Evolutionary conservation across 1,284 basidiomycete species (phyloP).

Genomic region (Rhodofomes roseus): DNA sequence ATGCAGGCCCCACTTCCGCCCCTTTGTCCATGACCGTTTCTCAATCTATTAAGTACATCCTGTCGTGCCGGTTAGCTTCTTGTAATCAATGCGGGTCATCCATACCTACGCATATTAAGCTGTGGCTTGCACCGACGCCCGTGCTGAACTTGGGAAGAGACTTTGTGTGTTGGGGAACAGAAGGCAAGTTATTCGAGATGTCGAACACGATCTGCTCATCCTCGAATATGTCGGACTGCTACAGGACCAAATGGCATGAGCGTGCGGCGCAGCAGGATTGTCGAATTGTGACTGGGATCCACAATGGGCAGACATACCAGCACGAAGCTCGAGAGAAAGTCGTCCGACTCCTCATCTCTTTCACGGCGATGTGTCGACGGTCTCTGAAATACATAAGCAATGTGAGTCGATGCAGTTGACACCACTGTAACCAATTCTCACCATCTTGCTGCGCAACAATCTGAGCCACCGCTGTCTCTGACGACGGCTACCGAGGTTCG

Average conservation of each 20-base stretch:
- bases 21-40: neutral
- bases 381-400: neutral
- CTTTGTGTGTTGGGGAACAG: neutral
- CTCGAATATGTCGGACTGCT: slow-evolving; percentile 24
- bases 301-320: neutral
- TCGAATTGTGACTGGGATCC: neutral
- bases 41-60: slow-evolving; percentile 12
- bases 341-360: slow-evolving; percentile 2
- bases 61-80: slow-evolving; percentile 3
- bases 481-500: neutral
- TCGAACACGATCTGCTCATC: slow-evolving; percentile 51
- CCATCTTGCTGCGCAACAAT: neutral
- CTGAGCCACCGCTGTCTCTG: neutral
- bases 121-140: neutral
- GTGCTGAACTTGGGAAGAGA: neutral
- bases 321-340: slow-evolving; percentile 5
- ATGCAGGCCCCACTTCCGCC: too few species aligned
- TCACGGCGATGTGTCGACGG: neutral
- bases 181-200: slow-evolving; percentile 47
- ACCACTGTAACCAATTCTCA: neutral
- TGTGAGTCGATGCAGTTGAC: neutral
- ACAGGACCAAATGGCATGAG: neutral
- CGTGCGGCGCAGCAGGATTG: neutral
- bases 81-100: too few species aligned
- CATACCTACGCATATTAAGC: neutral